These are phyloP conservation scores for Albophoma yamanashiensis DNA, from an alignment of 2,329 filamentous ascomycete species.

Conservation along the genomic window DNA sequence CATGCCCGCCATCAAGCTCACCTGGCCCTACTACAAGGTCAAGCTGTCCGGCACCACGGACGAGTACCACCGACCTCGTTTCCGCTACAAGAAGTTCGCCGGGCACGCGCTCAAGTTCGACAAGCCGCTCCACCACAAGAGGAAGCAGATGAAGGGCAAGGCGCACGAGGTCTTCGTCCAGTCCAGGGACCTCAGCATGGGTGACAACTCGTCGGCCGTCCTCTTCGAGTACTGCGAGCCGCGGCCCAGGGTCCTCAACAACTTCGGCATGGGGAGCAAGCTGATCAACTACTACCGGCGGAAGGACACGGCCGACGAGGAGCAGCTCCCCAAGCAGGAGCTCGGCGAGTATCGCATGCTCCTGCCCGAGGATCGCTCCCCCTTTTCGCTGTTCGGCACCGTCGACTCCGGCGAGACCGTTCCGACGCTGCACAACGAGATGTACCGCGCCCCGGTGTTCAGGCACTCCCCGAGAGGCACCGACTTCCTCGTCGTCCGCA, in stretches of 20 bases:
- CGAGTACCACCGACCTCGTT: conserved; percentile 73
- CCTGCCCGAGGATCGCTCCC: conserved; percentile 87
- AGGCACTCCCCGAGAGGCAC: conserved; percentile 66
- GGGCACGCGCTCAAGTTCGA: conserved; percentile 62
- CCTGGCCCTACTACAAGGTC: conserved; percentile 94
- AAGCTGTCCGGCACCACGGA: conserved; percentile 64
- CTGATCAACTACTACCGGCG: conserved; percentile 96
- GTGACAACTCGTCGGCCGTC: conserved; percentile 79
- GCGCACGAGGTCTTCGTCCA: conserved; percentile 68
- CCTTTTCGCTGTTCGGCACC: conserved; percentile 89
- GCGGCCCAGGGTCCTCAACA: conserved; percentile 81
- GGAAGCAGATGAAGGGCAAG: conserved; percentile 73
- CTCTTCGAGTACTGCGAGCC: conserved; percentile 96
- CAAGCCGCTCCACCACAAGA: conserved; percentile 63
- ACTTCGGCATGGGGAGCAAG: conserved; percentile 94
- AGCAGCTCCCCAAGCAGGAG: conserved; percentile 65
- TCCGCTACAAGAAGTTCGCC: conserved; percentile 59
- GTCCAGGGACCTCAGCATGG: conserved; percentile 74
- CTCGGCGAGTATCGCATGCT: conserved; percentile 84
- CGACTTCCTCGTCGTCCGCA: conserved; percentile 82
- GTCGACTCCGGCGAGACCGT: conserved; percentile 86
- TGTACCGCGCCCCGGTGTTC: conserved; percentile 93
- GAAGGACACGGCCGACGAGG: conserved; percentile 62
- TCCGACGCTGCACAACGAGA: conserved; percentile 84
- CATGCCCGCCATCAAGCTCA: conserved; percentile 79